Evolutionary conservation across 2,329 filamentous ascomycete genomes (phyloP).

Genomic region (Ambrosiella cleistominuta): DNA sequence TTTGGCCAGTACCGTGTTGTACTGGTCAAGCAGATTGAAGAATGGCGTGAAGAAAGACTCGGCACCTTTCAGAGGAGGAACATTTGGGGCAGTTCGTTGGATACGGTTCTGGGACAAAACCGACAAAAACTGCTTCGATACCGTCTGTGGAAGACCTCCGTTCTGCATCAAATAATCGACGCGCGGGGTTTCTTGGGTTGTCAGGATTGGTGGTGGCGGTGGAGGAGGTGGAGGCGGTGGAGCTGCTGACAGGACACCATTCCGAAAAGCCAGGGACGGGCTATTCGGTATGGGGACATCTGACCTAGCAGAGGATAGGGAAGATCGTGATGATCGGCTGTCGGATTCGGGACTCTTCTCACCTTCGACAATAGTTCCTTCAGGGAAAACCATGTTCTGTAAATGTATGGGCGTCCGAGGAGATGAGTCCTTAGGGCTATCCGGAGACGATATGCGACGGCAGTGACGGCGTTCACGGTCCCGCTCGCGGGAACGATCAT

Average conservation of each 20-base stretch:
- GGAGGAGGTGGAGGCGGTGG: constrained; percentile 35
- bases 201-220: constrained; percentile 60
- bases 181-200: constrained; percentile 53
- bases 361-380: constrained; percentile 10
- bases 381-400: constrained; percentile 5
- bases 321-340: constrained; percentile 5
- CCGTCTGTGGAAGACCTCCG: constrained; percentile 55
- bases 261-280: constrained; percentile 1
- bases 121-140: constrained; percentile 57
- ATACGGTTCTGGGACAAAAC: constrained; percentile 33
- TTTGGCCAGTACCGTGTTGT: constrained; percentile 60
- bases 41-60: constrained; percentile 68
- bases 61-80: constrained; percentile 47
- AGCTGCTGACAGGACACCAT: constrained; percentile 18
- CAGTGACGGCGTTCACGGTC: constrained; percentile 22
- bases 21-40: constrained; percentile 69
- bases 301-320: constrained; percentile 3
- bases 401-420: constrained; percentile 43
- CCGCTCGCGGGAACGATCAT: background rate
- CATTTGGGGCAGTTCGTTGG: constrained; percentile 40
- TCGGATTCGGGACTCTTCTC: constrained; percentile 12
- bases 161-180: constrained; percentile 88
- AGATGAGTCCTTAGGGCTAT: constrained; percentile 36
- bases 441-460: constrained; percentile 22
- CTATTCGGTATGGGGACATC: background rate